Conservation (phyloP, 78 protist species). For the Goniomonas avonlea region DNA sequence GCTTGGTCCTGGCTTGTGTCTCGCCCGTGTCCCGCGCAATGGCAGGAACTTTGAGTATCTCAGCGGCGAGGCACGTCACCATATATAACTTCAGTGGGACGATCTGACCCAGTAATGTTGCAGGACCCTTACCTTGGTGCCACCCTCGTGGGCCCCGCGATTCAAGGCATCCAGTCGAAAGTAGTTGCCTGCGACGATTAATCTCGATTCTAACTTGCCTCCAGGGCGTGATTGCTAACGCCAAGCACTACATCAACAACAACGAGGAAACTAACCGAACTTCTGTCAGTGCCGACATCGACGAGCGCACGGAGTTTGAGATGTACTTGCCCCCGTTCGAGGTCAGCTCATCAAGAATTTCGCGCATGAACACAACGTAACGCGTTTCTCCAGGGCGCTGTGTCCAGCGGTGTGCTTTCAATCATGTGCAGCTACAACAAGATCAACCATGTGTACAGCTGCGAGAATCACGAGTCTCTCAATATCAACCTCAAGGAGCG, state of each 20-base stretch:
- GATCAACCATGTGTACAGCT: neutral
- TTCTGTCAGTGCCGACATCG: neutral
- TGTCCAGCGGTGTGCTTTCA: neutral
- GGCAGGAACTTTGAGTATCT: constrained; percentile 42
- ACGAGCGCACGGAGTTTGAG: constrained; percentile 26
- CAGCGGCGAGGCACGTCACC: too few species aligned
- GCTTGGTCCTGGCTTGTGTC: constrained; percentile 40
- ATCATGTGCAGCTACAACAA: constrained; percentile 17
- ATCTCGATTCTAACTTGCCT: too few species aligned
- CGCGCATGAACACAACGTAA: neutral
- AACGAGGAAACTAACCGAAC: constrained; percentile 9
- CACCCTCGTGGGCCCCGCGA: neutral
- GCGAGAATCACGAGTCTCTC: constrained; percentile 1
- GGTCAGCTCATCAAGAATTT: neutral
- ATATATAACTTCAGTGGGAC: too few species aligned
- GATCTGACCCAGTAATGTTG: too few species aligned
- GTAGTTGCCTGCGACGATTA: too few species aligned
- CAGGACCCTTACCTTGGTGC: constrained; percentile 16
- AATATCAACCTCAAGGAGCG: neutral
- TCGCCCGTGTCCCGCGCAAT: constrained; percentile 35
- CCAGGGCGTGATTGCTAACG: neutral
- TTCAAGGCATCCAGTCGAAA: too few species aligned
- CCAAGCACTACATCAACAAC: constrained; percentile 7
- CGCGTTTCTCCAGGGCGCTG: neutral
- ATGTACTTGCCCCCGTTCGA: constrained; percentile 29